Percentiles rank a stretch among this genome's conserved stretches.
Evolutionary conservation across 805 yeast genomes (phyloP).

Genomic region (Ogataea thermomethanolica): DNA sequence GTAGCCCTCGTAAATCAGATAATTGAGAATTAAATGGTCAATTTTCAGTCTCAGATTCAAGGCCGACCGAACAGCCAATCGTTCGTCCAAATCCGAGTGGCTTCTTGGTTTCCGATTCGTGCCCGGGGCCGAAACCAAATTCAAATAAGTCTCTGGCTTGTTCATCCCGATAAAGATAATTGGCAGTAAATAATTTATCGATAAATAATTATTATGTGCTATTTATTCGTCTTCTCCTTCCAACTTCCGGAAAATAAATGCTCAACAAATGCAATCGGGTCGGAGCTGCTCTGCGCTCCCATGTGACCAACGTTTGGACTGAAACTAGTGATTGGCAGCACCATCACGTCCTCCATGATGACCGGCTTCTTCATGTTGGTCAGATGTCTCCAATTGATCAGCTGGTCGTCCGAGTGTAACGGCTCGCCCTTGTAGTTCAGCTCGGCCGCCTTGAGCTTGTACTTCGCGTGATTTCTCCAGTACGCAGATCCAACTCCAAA

Average conservation of each 20-base stretch:
- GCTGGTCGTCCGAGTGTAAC: constrained; percentile 20
- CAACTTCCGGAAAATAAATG: constrained; percentile 67
- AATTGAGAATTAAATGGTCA: constrained; percentile 61
- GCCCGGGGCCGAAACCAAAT: background rate
- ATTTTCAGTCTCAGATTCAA: constrained; percentile 30
- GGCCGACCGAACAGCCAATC: constrained; percentile 2
- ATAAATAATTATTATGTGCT: background rate
- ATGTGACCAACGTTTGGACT: constrained; percentile 68
- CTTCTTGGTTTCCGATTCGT: too few relatives aligned
- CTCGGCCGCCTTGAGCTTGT: constrained; percentile 21
- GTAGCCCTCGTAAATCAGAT: constrained; percentile 75
- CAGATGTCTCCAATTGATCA: constrained; percentile 60
- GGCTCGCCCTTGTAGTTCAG: constrained; percentile 24
- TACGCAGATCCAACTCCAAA: constrained; percentile 32
- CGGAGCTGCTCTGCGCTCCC: constrained; percentile 47
- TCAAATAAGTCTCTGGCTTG: constrained; percentile 6
- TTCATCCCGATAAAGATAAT: background rate
- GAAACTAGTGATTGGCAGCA: constrained; percentile 68
- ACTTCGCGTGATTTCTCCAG: constrained; percentile 25
- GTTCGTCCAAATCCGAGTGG: constrained; percentile 1
- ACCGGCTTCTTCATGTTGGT: constrained; percentile 55
- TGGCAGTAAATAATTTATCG: background rate
- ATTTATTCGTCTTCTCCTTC: constrained; percentile 36
- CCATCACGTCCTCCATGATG: constrained; percentile 61
- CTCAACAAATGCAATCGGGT: constrained; percentile 54